phyloP scores from a whole-genome alignment of 2,329 filamentous ascomycete species.

The Aspergillus puulaauensis region DNA sequence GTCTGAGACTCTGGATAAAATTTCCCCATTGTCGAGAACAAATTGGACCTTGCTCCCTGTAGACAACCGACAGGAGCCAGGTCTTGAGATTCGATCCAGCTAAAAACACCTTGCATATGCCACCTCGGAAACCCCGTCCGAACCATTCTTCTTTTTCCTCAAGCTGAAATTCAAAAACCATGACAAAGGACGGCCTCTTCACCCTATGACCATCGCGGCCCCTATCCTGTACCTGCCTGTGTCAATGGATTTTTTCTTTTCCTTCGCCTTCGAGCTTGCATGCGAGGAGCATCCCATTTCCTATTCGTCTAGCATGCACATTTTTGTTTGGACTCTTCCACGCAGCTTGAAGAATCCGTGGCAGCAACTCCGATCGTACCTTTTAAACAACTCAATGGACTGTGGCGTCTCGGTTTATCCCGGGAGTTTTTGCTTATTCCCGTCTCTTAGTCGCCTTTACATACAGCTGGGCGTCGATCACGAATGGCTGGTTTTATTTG shows the following conservation, averaged over 20 bases:
- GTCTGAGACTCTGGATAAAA: not conserved
- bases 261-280: conserved; percentile 3
- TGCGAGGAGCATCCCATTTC: not conserved
- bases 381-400: not conserved
- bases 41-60: not conserved
- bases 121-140: conserved; percentile 21
- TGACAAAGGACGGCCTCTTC: not conserved
- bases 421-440: conserved; percentile 1
- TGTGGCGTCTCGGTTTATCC: not conserved
- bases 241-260: not conserved
- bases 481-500: not conserved
- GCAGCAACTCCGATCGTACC: not conserved
- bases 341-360: not conserved
- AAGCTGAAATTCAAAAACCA: not conserved
- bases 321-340: not conserved
- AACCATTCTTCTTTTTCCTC: conserved; percentile 10
- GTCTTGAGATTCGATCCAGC: conserved; percentile 17
- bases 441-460: not conserved
- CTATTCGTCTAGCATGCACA: not conserved
- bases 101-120: conserved; percentile 22
- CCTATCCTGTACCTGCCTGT: conserved; percentile 1
- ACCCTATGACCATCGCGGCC: not conserved
- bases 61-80: not conserved
- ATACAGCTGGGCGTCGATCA: not conserved
- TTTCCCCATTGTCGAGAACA: not conserved